Evolutionary conservation across 2,329 filamentous ascomycete species (phyloP), one percentile per base, ranked within the genome.

Genomic region (Drechmeria coniospora): DNA sequence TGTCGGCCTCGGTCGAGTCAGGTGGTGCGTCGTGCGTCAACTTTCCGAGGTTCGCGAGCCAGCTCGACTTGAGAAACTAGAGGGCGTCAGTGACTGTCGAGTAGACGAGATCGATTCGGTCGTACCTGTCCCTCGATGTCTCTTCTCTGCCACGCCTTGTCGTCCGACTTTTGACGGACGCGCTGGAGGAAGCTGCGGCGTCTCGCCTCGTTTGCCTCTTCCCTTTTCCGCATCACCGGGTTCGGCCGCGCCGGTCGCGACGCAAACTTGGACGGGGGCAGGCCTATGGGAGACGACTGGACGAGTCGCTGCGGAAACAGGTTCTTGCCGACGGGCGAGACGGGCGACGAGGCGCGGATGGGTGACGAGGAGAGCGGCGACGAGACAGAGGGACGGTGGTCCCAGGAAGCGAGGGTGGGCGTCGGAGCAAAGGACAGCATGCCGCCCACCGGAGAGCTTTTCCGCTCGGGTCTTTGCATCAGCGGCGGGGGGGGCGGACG

Each of bases 151-250:
- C 72, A 77, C 14, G 56, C 54, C 40, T 57, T 64, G 16, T 79
- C 68, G 23, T 77, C 69, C 3, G 62, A 56, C 22, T 67, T 63
- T 40, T 71, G 64, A 32, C 69, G 60, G 12, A 79, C 72, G 28
- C 64, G 78, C 44, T 73, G 69, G 33, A 87, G 54, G 41, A 87
- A 87, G 31, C 78, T 56, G 18, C 68, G 66, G 25, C 79, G 60
- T 32, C 80, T 58, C 29, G 65, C 59, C 44, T 81, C 74, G 30
- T 73, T 68, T 1, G 61, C 59, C 12, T 68, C 69, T 44, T 83
- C 68, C 27, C 69, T 62, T 34, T 55, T 65, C 37, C 67, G 65
- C 12, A 74, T 52, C 6, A 78, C 41, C 0, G 75, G 78, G 35
- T 78, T 81, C 20, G 64, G 60, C 34, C 76, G 76, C 29, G 62